Conservation (phyloP, 768 basidiomycete species). For the Clavaria fumosa region DNA sequence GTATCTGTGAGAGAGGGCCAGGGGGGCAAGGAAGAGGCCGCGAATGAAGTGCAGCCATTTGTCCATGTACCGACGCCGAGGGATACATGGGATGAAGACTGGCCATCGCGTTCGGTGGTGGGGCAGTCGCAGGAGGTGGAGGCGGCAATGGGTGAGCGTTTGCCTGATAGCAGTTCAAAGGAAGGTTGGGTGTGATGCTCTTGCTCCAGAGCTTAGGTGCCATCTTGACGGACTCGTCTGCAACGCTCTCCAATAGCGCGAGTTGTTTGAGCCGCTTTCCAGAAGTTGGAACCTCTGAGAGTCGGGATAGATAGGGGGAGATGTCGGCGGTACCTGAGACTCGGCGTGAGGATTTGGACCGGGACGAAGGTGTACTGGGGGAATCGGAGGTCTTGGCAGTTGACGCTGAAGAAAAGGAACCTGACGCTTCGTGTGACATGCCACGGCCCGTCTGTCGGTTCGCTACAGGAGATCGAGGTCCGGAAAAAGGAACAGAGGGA, state of each 20-base stretch:
- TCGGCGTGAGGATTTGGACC: conserved; percentile 19
- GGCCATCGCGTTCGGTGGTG: conserved; percentile 8
- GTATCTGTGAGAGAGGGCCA: no score
- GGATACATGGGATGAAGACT: conserved; percentile 22
- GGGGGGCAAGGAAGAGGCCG: conserved; percentile 3
- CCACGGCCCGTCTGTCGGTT: not conserved
- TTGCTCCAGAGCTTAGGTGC: conserved; percentile 24
- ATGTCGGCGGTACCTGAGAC: conserved; percentile 45
- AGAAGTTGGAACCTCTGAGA: conserved; percentile 37
- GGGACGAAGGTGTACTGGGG: conserved; percentile 9
- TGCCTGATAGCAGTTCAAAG: no score
- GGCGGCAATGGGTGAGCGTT: conserved; percentile 17
- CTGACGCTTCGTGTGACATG: not conserved
- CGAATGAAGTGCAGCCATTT: not conserved
- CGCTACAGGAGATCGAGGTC: not conserved
- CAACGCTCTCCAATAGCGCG: conserved; percentile 56
- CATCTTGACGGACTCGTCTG: conserved; percentile 56
- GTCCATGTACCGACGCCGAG: conserved; percentile 10
- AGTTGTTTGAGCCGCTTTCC: conserved; percentile 54
- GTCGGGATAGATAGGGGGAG: conserved; percentile 49
- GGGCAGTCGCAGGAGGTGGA: conserved; percentile 14
- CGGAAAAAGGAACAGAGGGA: conserved; percentile 1
- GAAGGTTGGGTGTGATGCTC: no score
- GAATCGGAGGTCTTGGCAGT: not conserved
- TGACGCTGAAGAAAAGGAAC: not conserved